Percentiles rank a stretch among this genome's conserved stretches.
These are phyloP conservation scores for Boletus vinaceobasis DNA, from an alignment of 768 basidiomycete genomes.

Conservation along the genomic window DNA sequence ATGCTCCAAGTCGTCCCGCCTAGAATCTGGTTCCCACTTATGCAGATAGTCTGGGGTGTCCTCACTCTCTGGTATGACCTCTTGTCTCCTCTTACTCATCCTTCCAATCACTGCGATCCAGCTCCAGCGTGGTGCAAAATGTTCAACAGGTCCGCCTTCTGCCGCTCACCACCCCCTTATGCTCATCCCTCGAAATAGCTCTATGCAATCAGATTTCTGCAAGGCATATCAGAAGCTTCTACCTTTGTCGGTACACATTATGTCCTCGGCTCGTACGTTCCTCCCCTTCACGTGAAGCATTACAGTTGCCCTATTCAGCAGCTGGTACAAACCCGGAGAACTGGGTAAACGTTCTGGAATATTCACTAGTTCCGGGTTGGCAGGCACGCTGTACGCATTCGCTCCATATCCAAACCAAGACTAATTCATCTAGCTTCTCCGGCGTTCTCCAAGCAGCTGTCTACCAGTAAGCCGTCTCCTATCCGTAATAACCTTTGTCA, in stretches of 20 bases:
- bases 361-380: slow-evolving; percentile 61
- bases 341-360: slow-evolving; percentile 70
- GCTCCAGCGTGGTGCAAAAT: slow-evolving; percentile 53
- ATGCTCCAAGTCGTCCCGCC: slow-evolving; percentile 62
- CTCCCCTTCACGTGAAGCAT: neutral
- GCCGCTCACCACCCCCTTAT: neutral
- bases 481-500: neutral
- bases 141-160: slow-evolving; percentile 47
- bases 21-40: slow-evolving; percentile 61
- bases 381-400: slow-evolving; percentile 53
- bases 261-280: slow-evolving; percentile 63
- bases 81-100: neutral
- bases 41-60: slow-evolving; percentile 64
- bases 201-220: slow-evolving; percentile 69
- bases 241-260: slow-evolving; percentile 77
- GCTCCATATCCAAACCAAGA: neutral
- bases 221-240: slow-evolving; percentile 69
- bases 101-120: slow-evolving; percentile 21
- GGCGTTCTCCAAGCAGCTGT: slow-evolving; percentile 63
- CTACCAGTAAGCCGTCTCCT: slow-evolving; percentile 44
- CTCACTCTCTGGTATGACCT: slow-evolving; percentile 56
- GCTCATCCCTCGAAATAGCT: slow-evolving; percentile 36
- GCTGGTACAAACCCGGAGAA: slow-evolving; percentile 71
- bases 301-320: slow-evolving; percentile 17
- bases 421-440: slow-evolving; percentile 46